Base-by-base conservation (phyloP, 495 filamentous ascomycete genomes). In the Lasiosphaeria hispida region DNA sequence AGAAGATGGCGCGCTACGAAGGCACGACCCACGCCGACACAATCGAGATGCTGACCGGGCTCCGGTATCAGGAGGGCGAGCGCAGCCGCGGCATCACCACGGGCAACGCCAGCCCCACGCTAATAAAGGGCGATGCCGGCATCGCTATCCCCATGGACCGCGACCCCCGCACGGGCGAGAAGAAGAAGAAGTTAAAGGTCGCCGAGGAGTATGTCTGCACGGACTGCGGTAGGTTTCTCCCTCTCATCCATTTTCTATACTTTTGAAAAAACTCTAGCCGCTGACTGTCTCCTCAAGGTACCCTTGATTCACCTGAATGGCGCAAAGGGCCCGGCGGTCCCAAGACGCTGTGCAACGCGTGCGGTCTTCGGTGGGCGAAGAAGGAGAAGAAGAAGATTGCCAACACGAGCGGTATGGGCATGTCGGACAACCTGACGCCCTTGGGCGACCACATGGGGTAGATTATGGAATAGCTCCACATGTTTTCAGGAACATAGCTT, bases 331-430 rank as follows among this genome's bases (percentile, higher is more conserved):
- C 94, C 0, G 87, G 82, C 53, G 94, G 94, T 7, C 94, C 94
- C 3, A 97, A 98, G 75, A 97, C 93, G 2, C 75, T 98, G 43
- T 98, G 94, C 74, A 98, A 98, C 77, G 94, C 94, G 18, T 98
- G 94, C 74, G 94, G 94, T 57, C 82, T 92, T 74, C 84, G 88
- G 11, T 90, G 87, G 87, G 87, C 88, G 1, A 91, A 91, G 67
- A 88, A 85, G 63, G 86, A 90, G 60, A 90, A 90, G 72, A 90
- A 87, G 67, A 77, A 67, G 53, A 73, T 65, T 57, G 53, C 62
- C 39, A 67, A 59, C 37, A 39, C 39, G 1, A 39, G 18, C 30
- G 33, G 37, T 43, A 37, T 37, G 4, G 55, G 48, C 9, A 23
- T 23, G 37, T 34, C 13, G 42, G 54, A 57, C 10, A 18, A 8